Base-by-base conservation (phyloP, 2,329 filamentous ascomycete genomes). In the Acrocalymma vagum region DNA sequence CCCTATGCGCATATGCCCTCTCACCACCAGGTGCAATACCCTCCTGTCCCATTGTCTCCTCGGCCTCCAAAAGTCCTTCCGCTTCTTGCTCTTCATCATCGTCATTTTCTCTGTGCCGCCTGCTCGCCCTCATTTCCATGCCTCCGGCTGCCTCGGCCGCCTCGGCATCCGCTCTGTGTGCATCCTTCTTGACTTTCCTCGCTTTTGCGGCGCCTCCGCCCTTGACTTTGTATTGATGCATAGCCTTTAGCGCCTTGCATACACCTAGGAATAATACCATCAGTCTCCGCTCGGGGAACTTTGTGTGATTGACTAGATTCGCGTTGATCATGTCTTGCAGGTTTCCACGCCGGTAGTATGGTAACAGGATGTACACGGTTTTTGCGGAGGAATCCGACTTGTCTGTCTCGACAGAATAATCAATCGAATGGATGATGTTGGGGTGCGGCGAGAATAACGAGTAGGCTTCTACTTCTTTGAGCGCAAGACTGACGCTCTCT, bases 311-410 rank as follows among this genome's bases (percentile, higher is more conserved):
- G 71, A 99, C 93, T 38, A 97, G 78, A 72, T 99, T 99, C 51
- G 94, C 93, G 71, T 99, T 99, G 78, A 99, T 97, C 66, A 95
- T 87, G 73, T 99, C 94, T 74, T 99, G 94, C 24, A 99, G 80
- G 70, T 99, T 99, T 10, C 94, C 94, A 53, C 93, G 81, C 60
- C 91, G 81, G 75, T 96, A 99, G 76, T 97, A 99, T 9, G 94
- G 94, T 14, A 99, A 80, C 28, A 99, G 78, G 48, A 99, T 94
- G 71, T 99, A 99, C 37, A 97, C 94, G 0, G 93, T 97, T 77
- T 97, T 97, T 48, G 86, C 83, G 30, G 83, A 82, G 1, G 85
- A 78, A 51, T 84, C 82, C 33, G 75, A 78, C 57, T 80, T 73
- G 70, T 95, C 90, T 17, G 83, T 85, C 33, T 87, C 84, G 45